Evolutionary conservation across 2,329 filamentous ascomycete genomes (phyloP).

Genomic region (Cordyceps tenuipes): DNA sequence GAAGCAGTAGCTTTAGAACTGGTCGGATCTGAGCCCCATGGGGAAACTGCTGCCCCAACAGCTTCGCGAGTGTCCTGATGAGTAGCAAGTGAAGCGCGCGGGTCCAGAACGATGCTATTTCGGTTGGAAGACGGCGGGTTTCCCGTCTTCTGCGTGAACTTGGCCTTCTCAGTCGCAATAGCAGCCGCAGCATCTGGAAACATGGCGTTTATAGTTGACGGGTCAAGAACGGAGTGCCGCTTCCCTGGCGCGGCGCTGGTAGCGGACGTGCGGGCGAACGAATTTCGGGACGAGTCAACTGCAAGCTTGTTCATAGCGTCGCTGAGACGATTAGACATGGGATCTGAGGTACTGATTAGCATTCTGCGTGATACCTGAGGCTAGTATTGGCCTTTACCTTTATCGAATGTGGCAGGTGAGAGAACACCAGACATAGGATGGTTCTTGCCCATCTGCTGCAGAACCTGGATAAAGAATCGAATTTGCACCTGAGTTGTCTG

Average conservation of each 20-base stretch:
- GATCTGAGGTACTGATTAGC: slow-evolving; percentile 51
- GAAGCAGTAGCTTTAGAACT: slow-evolving; percentile 68
- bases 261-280: slow-evolving; percentile 70
- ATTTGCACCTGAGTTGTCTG: slow-evolving; percentile 99
- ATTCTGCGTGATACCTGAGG: slow-evolving; percentile 7
- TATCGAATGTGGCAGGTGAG: slow-evolving; percentile 93
- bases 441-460: slow-evolving; percentile 98
- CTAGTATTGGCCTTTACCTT: slow-evolving; percentile 50
- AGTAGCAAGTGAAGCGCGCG: slow-evolving; percentile 65
- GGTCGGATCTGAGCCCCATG: slow-evolving; percentile 58
- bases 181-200: slow-evolving; percentile 96
- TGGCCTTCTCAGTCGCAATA: slow-evolving; percentile 97
- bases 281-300: slow-evolving; percentile 80
- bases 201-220: slow-evolving; percentile 94
- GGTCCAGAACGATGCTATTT: slow-evolving; percentile 75
- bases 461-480: slow-evolving; percentile 95
- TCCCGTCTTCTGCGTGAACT: slow-evolving; percentile 92
- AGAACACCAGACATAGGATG: slow-evolving; percentile 95
- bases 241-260: slow-evolving; percentile 67
- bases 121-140: slow-evolving; percentile 84
- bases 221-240: slow-evolving; percentile 88
- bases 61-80: slow-evolving; percentile 30
- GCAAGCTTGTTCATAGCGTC: slow-evolving; percentile 96
- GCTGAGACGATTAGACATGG: slow-evolving; percentile 91
- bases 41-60: slow-evolving; percentile 44